A percentile compares a stretch with the other conserved stretches of the same genome.
Conservation (phyloP, 2,329 filamentous ascomycete species). For the Dactylonectria macrodidyma region DNA sequence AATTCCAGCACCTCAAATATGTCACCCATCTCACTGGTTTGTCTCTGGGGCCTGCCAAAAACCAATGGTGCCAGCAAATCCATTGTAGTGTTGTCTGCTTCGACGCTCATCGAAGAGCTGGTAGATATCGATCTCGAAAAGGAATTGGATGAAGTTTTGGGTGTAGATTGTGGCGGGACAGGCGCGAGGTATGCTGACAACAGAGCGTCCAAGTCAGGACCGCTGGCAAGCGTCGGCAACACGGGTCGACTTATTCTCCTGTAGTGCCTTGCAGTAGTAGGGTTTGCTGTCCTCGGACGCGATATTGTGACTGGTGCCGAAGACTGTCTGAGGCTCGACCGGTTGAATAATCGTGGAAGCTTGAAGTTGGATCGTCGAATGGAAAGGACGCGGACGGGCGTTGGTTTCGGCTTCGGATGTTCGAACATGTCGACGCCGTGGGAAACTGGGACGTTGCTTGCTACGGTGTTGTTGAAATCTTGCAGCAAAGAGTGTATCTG, state of each 20-base stretch:
- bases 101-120: constrained; percentile 40
- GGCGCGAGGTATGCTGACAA: constrained; percentile 41
- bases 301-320: constrained; percentile 28
- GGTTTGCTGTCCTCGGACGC: constrained; percentile 36
- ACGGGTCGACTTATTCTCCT: constrained; percentile 43
- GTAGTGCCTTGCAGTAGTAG: constrained; percentile 36
- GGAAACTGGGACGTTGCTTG: constrained; percentile 42
- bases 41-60: constrained; percentile 37
- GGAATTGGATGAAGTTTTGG: constrained; percentile 34
- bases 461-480: constrained; percentile 42
- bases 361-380: constrained; percentile 37
- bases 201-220: constrained; percentile 37
- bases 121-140: constrained; percentile 40
- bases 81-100: constrained; percentile 35
- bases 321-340: constrained; percentile 39
- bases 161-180: constrained; percentile 21
- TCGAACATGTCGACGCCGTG: constrained; percentile 41
- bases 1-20: constrained; percentile 41
- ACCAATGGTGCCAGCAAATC: constrained; percentile 38
- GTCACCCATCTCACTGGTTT: constrained; percentile 39
- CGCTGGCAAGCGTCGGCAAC: constrained; percentile 33
- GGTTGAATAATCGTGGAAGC: constrained; percentile 37
- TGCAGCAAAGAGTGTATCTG: constrained; percentile 41
- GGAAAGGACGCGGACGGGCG: constrained; percentile 33
- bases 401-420: constrained; percentile 34